Conservation (phyloP, 768 basidiomycete species). For the Mycena alexandri region DNA sequence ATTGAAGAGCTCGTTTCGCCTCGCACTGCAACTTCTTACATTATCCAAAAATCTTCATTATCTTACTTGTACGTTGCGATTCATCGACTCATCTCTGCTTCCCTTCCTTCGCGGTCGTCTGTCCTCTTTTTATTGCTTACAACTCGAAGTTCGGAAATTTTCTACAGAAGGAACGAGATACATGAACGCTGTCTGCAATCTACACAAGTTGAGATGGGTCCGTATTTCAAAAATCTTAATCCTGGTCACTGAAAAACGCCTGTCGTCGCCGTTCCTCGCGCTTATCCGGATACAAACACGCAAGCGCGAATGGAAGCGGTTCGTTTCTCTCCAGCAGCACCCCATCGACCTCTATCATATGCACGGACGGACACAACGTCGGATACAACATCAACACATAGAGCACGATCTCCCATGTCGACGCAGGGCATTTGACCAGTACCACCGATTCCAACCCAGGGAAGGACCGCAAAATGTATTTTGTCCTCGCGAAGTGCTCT, state of each 20-base stretch:
- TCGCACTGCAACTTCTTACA: no score
- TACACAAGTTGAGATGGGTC: no score
- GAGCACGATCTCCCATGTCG: conserved; percentile 21
- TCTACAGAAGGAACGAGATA: no score
- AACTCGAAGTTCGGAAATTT: no score
- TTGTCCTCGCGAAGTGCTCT: not conserved
- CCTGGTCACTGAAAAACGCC: not conserved
- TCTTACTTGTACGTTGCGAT: no score
- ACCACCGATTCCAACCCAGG: conserved; percentile 18
- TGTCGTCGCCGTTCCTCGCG: conserved; percentile 1
- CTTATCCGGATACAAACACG: conserved; percentile 5
- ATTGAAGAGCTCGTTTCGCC: no score
- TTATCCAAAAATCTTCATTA: no score
- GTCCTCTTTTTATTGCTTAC: no score
- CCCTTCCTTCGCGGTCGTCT: no score
- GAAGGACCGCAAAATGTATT: conserved; percentile 18
- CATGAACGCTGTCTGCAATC: no score
- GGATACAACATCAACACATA: conserved; percentile 22
- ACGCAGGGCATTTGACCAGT: not conserved
- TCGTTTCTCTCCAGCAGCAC: conserved; percentile 16
- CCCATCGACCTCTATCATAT: conserved; percentile 20
- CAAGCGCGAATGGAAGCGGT: conserved; percentile 19
- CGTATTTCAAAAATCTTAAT: not conserved
- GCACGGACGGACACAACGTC: not conserved
- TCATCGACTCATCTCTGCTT: no score